A percentile compares a stretch with the other conserved stretches of the same genome.
Evolutionary conservation across 202 grass and related monocot genomes (phyloP).

Genomic region (Schoenoplectus triqueter): DNA sequence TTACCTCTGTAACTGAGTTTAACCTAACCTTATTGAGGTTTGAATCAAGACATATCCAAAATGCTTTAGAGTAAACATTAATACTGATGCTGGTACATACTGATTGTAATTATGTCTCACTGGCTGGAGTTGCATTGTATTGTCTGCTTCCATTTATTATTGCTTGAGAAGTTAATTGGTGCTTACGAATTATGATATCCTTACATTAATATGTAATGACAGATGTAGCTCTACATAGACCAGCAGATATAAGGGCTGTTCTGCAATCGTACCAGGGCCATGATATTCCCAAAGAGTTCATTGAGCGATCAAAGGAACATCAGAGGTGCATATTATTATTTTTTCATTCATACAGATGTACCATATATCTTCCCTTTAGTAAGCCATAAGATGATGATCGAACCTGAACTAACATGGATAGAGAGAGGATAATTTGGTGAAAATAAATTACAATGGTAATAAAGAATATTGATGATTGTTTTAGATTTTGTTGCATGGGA

Average conservation of each 20-base stretch:
- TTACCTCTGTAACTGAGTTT: slow-evolving; percentile 1
- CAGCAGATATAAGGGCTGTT: slow-evolving; percentile 87
- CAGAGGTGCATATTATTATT: slow-evolving; percentile 48
- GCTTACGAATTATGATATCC: background rate
- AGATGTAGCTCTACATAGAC: slow-evolving; percentile 88
- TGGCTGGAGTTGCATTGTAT: background rate
- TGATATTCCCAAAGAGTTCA: slow-evolving; percentile 88
- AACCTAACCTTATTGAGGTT: background rate
- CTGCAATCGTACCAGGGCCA: slow-evolving; percentile 82
- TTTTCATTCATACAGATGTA: background rate
- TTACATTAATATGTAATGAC: slow-evolving; percentile 45
- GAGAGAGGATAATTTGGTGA: background rate
- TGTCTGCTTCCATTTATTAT: background rate
- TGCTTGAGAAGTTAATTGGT: background rate
- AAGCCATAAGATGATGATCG: background rate
- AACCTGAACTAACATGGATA: background rate
- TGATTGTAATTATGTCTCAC: background rate
- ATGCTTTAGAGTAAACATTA: background rate
- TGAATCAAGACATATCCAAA: background rate
- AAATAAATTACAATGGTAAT: background rate
- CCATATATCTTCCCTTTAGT: background rate
- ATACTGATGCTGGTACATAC: background rate
- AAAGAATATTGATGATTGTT: slow-evolving; percentile 1
- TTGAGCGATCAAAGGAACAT: slow-evolving; percentile 87
- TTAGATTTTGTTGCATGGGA: background rate